phyloP scores from a whole-genome alignment of 495 filamentous ascomycete genomes.

The Aspergillus leporis region DNA sequence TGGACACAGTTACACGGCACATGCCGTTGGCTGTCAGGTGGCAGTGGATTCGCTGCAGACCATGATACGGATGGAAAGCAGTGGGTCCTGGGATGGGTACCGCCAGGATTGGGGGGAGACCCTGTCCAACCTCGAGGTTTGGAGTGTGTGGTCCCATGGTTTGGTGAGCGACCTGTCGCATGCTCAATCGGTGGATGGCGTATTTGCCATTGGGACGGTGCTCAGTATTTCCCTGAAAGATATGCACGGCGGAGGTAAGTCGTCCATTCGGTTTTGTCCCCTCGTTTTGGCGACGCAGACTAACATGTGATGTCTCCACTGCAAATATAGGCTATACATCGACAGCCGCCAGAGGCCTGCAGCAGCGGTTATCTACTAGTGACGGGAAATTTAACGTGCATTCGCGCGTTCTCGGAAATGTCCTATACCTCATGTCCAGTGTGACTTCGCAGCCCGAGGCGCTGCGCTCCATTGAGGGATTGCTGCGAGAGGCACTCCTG shows the following conservation, averaged over 20 bases:
- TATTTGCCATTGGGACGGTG: constrained; percentile 71
- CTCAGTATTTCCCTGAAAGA: constrained; percentile 63
- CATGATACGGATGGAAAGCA: constrained; percentile 55
- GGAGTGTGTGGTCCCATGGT: constrained; percentile 67
- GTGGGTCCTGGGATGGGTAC: constrained; percentile 50
- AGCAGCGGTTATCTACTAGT: constrained; percentile 49
- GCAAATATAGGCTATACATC: constrained; percentile 60
- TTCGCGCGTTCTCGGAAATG: constrained; percentile 72
- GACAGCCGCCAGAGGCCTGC: constrained; percentile 60
- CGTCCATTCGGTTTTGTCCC: background rate
- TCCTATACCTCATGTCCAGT: constrained; percentile 76
- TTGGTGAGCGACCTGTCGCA: constrained; percentile 58
- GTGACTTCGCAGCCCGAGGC: constrained; percentile 56
- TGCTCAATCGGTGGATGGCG: constrained; percentile 53
- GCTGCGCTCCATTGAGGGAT: constrained; percentile 47
- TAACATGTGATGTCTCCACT: constrained; percentile 25
- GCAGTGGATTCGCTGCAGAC: constrained; percentile 57
- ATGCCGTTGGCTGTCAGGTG: constrained; percentile 73
- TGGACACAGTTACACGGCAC: constrained; percentile 80
- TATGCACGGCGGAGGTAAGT: constrained; percentile 46
- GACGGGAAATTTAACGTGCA: constrained; percentile 59
- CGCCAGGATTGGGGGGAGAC: constrained; percentile 42
- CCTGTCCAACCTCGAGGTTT: constrained; percentile 36
- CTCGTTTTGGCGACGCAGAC: constrained; percentile 2
- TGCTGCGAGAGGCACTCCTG: constrained; percentile 35